Percentiles rank a stretch among this genome's conserved stretches.
phyloP scores from a whole-genome alignment of 2,329 filamentous ascomycete species.

The Alternaria infectoria region DNA sequence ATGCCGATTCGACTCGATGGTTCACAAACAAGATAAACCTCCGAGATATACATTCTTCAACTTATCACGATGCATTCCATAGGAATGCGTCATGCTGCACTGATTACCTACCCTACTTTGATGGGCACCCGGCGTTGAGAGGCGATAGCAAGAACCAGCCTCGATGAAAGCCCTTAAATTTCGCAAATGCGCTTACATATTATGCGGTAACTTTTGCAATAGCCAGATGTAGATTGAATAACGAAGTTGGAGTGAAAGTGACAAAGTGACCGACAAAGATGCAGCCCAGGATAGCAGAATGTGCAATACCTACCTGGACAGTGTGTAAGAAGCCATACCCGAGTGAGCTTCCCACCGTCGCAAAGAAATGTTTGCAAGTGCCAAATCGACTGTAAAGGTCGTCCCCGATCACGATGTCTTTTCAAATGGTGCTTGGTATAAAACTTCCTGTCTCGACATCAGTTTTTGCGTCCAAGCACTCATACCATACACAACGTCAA shows the following conservation, averaged over 20 bases:
- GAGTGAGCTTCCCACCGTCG: background rate
- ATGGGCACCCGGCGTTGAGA: too few species aligned
- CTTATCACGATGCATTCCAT: background rate
- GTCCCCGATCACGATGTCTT: background rate
- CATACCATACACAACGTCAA: background rate
- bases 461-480: background rate
- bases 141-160: too few species aligned
- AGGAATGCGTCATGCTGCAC: background rate
- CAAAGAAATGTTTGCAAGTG: background rate
- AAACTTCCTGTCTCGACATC: background rate
- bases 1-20: background rate
- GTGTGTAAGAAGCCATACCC: background rate
- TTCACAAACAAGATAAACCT: background rate
- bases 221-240: background rate
- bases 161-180: background rate
- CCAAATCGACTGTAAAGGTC: background rate
- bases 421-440: background rate
- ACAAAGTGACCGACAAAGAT: background rate
- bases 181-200: background rate
- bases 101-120: too few species aligned
- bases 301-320: background rate
- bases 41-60: background rate
- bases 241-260: background rate
- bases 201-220: rapidly evolving
- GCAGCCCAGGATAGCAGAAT: background rate